Base-by-base conservation (phyloP, 164 flowering plant genomes). In the Magnolia officinalis region DNA sequence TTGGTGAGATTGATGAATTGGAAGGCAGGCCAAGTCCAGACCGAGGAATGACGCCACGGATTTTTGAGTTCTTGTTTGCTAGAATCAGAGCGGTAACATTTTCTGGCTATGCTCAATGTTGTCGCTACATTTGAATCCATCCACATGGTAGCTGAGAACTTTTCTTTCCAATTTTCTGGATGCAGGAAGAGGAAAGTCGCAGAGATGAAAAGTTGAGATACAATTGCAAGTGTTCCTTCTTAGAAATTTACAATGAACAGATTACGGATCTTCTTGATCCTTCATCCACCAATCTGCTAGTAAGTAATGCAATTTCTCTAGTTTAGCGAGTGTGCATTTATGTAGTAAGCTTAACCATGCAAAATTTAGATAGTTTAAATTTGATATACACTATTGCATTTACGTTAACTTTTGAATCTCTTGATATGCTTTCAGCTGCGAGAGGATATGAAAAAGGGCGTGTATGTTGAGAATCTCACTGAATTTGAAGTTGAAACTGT, bases 201-300 rank as follows among this genome's bases (percentile, higher is more conserved):
- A 86, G 83, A 67, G 98, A 92, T 83, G 98, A 96, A 77, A 89
- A 82, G 65, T 63, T 94, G 72, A 87, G 83, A 78, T 96, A 93
- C 81, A 83, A 81, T 80, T 96, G 99, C 90, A 94, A 89, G 83
- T 96, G 99, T 80, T 96, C 99, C 19, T 96, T 96, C 83, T 80
- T 94, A 72, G 99, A 96, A 89, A 96, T 96, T 45, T 94, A 96
- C 85, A 96, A 96, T 83, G 99, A 96, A 81, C 99, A 96, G 82
- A 91, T 96, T 63, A 89, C 95, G 8, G 99, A 96, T 83, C 99
- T 94, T 71, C 95, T 96, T 51, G 98, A 96, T 82, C 96, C 99
- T 21, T 89, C 93, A 68, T 89, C 97, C 29, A 82, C 94, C 52
- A 96, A 93, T 86, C 85, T 96, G 84, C 94, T 88, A 71, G 99